These are phyloP conservation scores for Ganoderma leucocontextum DNA, from an alignment of 1,284 basidiomycete species.

Conservation along the genomic window DNA sequence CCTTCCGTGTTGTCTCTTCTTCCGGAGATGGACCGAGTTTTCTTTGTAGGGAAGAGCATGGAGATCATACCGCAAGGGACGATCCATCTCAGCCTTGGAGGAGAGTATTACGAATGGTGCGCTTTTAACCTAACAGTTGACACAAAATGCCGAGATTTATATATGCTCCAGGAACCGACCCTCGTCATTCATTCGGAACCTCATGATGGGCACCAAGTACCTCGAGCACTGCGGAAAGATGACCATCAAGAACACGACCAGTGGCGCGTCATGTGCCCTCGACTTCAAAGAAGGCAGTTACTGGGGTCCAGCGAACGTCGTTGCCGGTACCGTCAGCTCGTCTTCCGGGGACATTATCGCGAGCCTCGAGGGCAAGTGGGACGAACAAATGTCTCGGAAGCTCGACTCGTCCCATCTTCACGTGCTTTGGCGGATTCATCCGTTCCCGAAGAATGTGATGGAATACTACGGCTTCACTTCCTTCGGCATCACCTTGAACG, in stretches of 20 bases:
- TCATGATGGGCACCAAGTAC: constrained; percentile 92
- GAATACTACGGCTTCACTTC: constrained; percentile 86
- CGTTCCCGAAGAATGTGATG: constrained; percentile 77
- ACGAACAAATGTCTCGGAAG: constrained; percentile 74
- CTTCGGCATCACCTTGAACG: constrained; percentile 85
- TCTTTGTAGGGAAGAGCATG: constrained; percentile 75
- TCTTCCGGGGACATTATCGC: constrained; percentile 61
- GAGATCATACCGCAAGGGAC: constrained; percentile 84
- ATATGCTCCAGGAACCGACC: constrained; percentile 72
- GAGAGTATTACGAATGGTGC: constrained; percentile 76
- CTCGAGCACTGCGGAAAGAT: constrained; percentile 84
- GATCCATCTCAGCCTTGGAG: constrained; percentile 69
- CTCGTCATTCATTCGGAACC: constrained; percentile 88
- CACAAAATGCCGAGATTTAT: background rate
- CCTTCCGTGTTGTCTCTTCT: constrained; percentile 27
- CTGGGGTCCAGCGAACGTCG: constrained; percentile 81
- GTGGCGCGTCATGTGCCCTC: constrained; percentile 66
- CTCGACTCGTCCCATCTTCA: constrained; percentile 74
- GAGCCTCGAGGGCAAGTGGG: constrained; percentile 85
- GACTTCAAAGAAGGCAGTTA: constrained; percentile 89
- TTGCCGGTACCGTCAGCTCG: constrained; percentile 69
- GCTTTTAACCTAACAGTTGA: constrained; percentile 24
- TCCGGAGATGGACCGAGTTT: constrained; percentile 34
- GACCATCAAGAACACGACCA: constrained; percentile 70
- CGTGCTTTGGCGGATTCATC: constrained; percentile 77